Percentiles rank a stretch among this genome's conserved stretches.
Conservation (phyloP, 2,329 filamentous ascomycete species). For the Rutstroemia sp. region DNA sequence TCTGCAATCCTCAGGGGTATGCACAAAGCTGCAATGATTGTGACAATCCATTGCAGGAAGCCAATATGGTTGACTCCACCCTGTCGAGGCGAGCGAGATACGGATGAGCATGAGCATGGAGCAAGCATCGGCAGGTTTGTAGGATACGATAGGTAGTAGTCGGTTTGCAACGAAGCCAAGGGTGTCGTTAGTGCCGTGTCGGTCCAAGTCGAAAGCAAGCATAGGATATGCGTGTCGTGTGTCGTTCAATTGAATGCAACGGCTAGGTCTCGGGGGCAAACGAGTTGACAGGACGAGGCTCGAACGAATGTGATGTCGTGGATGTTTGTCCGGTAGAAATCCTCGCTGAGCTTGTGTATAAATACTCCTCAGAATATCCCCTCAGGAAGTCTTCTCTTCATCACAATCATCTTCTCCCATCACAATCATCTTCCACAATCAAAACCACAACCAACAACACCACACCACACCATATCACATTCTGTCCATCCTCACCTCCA, state of each 20-base stretch:
- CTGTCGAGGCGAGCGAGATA: conserved; percentile 16
- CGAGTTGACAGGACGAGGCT: conserved; percentile 6
- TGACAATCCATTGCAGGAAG: conserved; percentile 11
- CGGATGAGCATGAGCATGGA: neutral
- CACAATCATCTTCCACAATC: conserved; percentile 8
- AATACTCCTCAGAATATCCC: conserved; percentile 18
- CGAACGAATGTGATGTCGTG: conserved; percentile 9
- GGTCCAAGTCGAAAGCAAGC: conserved; percentile 13
- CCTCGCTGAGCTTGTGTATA: conserved; percentile 16
- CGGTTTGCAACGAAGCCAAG: neutral
- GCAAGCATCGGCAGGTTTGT: conserved; percentile 6
- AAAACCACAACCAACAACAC: conserved; percentile 2
- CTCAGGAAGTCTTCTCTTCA: conserved; percentile 5
- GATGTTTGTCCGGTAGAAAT: conserved; percentile 5
- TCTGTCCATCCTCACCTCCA: neutral
- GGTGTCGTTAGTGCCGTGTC: conserved; percentile 9
- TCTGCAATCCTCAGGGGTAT: conserved; percentile 19
- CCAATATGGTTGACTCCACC: conserved; percentile 14
- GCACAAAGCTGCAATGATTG: conserved; percentile 13
- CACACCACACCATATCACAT: neutral
- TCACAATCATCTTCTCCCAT: conserved; percentile 17
- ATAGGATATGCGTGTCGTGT: conserved; percentile 22
- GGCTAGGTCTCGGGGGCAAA: conserved; percentile 5
- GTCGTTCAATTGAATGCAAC: conserved; percentile 16
- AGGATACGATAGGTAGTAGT: conserved; percentile 10